These are phyloP conservation scores for Periconia macrospinosa DNA, from an alignment of 2,329 filamentous ascomycete genomes.

Conservation along the genomic window DNA sequence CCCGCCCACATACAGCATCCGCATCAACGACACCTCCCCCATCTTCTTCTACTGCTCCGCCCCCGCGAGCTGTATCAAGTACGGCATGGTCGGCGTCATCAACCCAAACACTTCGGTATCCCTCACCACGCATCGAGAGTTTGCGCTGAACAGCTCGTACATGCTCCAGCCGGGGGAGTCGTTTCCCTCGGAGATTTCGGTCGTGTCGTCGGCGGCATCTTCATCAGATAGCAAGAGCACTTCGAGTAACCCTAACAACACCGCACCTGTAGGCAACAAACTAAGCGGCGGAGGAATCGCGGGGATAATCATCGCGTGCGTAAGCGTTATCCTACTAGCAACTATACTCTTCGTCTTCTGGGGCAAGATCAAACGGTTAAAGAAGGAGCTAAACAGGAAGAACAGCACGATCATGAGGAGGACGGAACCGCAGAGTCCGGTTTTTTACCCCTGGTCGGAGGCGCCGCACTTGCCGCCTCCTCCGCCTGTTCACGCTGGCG, in stretches of 20 bases:
- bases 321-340: slow-evolving; percentile 20
- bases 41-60: slow-evolving; percentile 54
- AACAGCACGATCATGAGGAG: slow-evolving; percentile 13
- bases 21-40: slow-evolving; percentile 35
- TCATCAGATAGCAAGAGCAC: slow-evolving; percentile 1
- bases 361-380: slow-evolving; percentile 22
- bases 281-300: slow-evolving; percentile 45
- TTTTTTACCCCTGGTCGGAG: not conserved
- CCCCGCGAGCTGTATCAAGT: slow-evolving; percentile 63
- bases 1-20: slow-evolving; percentile 31
- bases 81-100: slow-evolving; percentile 75
- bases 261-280: not conserved
- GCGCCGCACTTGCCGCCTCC: not conserved
- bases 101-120: slow-evolving; percentile 55
- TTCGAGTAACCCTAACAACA: not conserved
- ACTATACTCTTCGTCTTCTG: slow-evolving; percentile 32
- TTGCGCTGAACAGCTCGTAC: slow-evolving; percentile 28
- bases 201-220: slow-evolving; percentile 10
- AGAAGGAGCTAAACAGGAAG: slow-evolving; percentile 26
- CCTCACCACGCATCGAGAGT: slow-evolving; percentile 23
- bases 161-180: slow-evolving; percentile 39
- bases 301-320: slow-evolving; percentile 62
- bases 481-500: not conserved
- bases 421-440: not conserved
- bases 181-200: slow-evolving; percentile 27